Percentiles rank a stretch among this genome's conserved stretches.
Conservation (phyloP, 805 yeast genomes). For the Lachancea mirantina region DNA sequence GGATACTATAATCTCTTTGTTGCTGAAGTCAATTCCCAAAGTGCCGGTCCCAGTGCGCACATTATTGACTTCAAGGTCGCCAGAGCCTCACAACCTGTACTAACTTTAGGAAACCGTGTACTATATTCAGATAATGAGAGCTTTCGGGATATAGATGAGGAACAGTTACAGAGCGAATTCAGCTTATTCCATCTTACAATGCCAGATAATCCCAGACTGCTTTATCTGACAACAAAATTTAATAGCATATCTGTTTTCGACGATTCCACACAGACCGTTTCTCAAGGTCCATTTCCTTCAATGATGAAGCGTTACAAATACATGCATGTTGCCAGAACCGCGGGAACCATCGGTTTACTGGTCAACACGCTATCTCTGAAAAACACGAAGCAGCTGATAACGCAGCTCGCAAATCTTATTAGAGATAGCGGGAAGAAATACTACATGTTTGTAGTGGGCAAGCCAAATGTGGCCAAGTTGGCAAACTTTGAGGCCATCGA, state of each 20-base stretch:
- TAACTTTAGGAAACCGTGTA: constrained; percentile 30
- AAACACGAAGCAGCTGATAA: constrained; percentile 63
- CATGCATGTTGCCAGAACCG: constrained; percentile 84
- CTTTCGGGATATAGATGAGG: constrained; percentile 21
- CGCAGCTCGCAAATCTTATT: constrained; percentile 53
- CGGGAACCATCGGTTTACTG: constrained; percentile 85
- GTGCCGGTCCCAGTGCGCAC: constrained; percentile 28
- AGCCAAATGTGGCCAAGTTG: constrained; percentile 93
- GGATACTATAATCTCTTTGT: constrained; percentile 33
- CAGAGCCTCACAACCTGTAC: constrained; percentile 12
- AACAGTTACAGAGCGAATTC: constrained; percentile 37
- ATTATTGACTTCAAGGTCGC: constrained; percentile 36
- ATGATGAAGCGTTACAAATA: constrained; percentile 75
- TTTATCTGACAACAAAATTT: constrained; percentile 70
- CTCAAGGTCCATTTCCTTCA: constrained; percentile 64
- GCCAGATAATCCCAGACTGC: constrained; percentile 74
- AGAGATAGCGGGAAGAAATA: constrained; percentile 79
- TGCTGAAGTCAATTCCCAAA: constrained; percentile 34
- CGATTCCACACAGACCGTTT: constrained; percentile 29
- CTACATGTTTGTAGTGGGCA: constrained; percentile 92
- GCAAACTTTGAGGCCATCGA: constrained; percentile 95
- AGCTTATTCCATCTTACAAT: constrained; percentile 59
- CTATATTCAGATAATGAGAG: constrained; percentile 21
- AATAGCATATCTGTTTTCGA: constrained; percentile 45
- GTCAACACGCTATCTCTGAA: constrained; percentile 82